Percentiles rank a stretch among this genome's conserved stretches.
phyloP scores from a whole-genome alignment of 805 yeast species.

The Grigorovia humatica region DNA sequence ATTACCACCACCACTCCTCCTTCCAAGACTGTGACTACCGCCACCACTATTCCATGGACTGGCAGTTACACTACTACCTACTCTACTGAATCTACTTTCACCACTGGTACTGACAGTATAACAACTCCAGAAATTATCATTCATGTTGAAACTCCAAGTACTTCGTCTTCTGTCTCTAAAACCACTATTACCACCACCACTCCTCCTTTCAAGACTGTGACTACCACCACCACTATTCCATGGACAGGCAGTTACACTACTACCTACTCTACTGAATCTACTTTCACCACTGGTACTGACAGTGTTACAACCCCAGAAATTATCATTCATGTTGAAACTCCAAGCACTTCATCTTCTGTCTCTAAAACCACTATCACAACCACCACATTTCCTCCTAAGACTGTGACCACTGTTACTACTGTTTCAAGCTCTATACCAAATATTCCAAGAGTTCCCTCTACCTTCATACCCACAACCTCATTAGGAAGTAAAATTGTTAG shows the following conservation, averaged over 20 bases:
- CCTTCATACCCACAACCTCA: too few species aligned
- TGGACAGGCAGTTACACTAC: conserved; percentile 8
- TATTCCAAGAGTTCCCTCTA: too few species aligned
- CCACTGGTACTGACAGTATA: conserved; percentile 2
- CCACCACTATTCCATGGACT: conserved; percentile 9
- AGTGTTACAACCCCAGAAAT: conserved; percentile 1
- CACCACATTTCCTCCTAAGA: conserved; percentile 1
- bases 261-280: conserved; percentile 9
- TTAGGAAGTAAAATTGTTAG: too few species aligned
- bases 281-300: conserved; percentile 3
- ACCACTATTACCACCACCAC: background rate
- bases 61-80: conserved; percentile 9
- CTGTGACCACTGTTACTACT: too few species aligned
- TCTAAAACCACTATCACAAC: conserved; percentile 2
- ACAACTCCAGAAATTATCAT: conserved; percentile 2
- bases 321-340: conserved; percentile 5
- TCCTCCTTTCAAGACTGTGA: background rate
- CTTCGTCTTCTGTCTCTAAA: background rate
- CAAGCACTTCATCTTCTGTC: background rate
- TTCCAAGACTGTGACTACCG: background rate
- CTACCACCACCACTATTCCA: background rate
- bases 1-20: too few species aligned
- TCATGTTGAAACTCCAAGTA: conserved; percentile 4
- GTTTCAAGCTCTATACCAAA: too few species aligned
- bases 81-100: conserved; percentile 6